Base-by-base conservation (phyloP, 2,329 filamentous ascomycete genomes). In the Sporothrix inflata region DNA sequence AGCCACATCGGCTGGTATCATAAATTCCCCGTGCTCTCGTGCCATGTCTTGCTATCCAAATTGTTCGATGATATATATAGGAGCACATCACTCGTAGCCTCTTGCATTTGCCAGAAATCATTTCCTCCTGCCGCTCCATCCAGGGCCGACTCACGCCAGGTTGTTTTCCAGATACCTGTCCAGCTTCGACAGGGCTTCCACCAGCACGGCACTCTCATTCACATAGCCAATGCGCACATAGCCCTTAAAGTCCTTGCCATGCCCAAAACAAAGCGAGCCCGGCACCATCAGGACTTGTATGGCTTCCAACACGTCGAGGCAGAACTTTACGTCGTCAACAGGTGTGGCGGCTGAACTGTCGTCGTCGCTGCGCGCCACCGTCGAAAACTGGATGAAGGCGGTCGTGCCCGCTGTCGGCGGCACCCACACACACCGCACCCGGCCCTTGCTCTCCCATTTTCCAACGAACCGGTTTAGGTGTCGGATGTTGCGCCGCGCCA, bases 181-280 rank as follows among this genome's bases (percentile, higher is more conserved):
- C 51, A 88, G 77, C 76, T 77, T 81, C 75, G 88, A 84, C 77
- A 97, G 78, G 0, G 88, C 93, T 74, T 90, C 85, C 76, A 87
- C 84, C 69, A 97, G 77, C n/a, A 92, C 85, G 16, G 89, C 85
- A 0, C 91, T 94, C 76, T 91, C 86, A 77, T 89, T 90, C 0
- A 90, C 92, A 80, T 91, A 96, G 0, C 93, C 93, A 74, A 97
- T 86, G 73, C 94, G 85, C 27, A 97, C 90, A 80, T 89, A 94
- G 2, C 93, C 93, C 75, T 86, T 85, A 77, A 92, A 94, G 61
- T 93, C 90, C 51, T 85, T 78, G 14, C 83, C 84, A 3, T 84
- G 80, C 0, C 93, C 94, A 79, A 97, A 97, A 76, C 91, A 93
- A 55, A 84, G 85, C 63, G 88, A 89, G 0, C 92, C 94, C 0